Base-by-base conservation (phyloP, 345 rosid species). In the Syzygium aqueum region DNA sequence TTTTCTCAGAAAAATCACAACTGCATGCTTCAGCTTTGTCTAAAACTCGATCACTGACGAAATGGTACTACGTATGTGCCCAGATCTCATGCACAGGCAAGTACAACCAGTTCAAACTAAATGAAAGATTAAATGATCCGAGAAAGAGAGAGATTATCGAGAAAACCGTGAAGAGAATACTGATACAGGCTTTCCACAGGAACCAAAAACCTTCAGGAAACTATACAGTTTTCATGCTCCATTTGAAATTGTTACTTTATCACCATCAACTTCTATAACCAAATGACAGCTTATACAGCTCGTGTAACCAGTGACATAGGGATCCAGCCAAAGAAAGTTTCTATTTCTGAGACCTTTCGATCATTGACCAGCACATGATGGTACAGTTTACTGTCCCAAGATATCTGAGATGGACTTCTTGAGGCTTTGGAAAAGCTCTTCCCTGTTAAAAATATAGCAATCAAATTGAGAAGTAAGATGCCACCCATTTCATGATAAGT, bases 361-460 rank as follows among this genome's bases (percentile, higher is more conserved):
- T 33, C 86, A 40, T n/a, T 14, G 83, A 77, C 82, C 82, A 73
- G 82, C 49, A 73, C 49, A 19, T 8, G 88, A 84, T 57, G 50
- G 37, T 67, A 23, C 52, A 84, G 7, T 87, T 96, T 90, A 97
- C 91, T 91, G 93, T 40, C 98, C 99, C 85, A 96, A 93, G 87
- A 96, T 85, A 85, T 91, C 88, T 3, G 96, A 93, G 84, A 95
- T 51, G 25, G 95, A 91, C 91, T 93, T 95, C 89, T 93, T 93
- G 89, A 95, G 88, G 88, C 91, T 93, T 89, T 92, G 92, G 84
- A 91, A 87, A 25, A 97, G 93, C 92, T 96, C 99, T 88, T 95
- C 95, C 93, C 99, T 97, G 90, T 52, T 37, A 84, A 23, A 46
- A 59, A 33, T 53, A 25, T 73, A 87, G 19, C 50, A 61, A 84